A percentile compares a stretch with the other conserved stretches of the same genome.
phyloP scores from a whole-genome alignment of 257 asterid genomes.

The Nicotiana undulata region DNA sequence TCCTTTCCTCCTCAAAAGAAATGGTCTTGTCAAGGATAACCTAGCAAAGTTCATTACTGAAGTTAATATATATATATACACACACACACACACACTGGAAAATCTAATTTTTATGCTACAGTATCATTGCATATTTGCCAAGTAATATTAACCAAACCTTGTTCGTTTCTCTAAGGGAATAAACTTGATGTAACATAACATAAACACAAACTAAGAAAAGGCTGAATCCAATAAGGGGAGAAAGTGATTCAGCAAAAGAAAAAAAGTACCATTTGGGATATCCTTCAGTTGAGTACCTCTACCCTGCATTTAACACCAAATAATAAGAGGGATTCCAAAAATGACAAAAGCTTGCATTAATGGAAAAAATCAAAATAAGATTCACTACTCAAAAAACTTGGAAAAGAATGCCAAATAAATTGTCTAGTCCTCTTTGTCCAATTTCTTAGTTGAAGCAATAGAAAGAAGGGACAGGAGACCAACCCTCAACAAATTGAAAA shows the following conservation, averaged over 20 bases:
- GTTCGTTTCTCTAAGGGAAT: neutral
- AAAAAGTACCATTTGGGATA: constrained; percentile 67
- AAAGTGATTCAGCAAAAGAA: neutral
- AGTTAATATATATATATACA: no score
- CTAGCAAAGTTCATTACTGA: neutral
- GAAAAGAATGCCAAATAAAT: neutral
- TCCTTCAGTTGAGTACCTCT: constrained; percentile 73
- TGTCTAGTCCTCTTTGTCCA: neutral
- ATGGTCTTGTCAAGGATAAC: neutral
- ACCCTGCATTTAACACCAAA: constrained; percentile 45
- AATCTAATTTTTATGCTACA: neutral
- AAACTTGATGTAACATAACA: neutral
- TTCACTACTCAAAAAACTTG: neutral
- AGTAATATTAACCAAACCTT: neutral
- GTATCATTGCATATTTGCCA: neutral
- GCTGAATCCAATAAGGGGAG: neutral
- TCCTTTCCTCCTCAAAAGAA: neutral
- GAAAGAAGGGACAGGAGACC: neutral
- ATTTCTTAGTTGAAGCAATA: neutral
- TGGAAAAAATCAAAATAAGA: neutral
- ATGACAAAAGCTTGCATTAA: neutral
- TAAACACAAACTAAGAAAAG: neutral
- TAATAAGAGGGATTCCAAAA: constrained; percentile 5
- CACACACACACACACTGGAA: neutral
- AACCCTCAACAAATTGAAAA: neutral